Evolutionary conservation across 2,329 filamentous ascomycete species (phyloP).

Genomic region (Tolypocladium album): DNA sequence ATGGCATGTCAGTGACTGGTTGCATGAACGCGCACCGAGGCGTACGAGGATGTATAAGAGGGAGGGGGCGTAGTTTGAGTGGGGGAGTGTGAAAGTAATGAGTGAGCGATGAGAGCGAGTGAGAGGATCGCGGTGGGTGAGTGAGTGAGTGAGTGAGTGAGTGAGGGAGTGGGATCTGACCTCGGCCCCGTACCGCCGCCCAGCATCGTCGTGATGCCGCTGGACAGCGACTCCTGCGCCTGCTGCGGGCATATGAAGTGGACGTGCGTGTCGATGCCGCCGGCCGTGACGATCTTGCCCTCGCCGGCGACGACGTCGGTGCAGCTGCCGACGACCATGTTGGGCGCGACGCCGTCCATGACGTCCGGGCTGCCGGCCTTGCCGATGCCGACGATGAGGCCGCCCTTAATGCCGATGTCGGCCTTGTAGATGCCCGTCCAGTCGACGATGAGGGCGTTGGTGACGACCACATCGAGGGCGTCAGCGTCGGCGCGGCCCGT

Average conservation of each 20-base stretch:
- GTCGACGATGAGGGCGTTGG: conserved; percentile 83
- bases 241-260: conserved; percentile 96
- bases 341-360: conserved; percentile 74
- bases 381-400: conserved; percentile 77
- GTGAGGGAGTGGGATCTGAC: conserved; percentile 25
- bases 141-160: too few species aligned
- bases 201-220: conserved; percentile 82
- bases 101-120: neutral
- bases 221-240: conserved; percentile 68
- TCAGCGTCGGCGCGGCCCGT: conserved; percentile 63
- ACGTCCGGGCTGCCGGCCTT: conserved; percentile 97
- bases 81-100: neutral
- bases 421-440: conserved; percentile 93
- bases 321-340: conserved; percentile 74
- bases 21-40: neutral
- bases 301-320: conserved; percentile 91
- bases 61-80: too few species aligned
- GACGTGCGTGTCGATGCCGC: conserved; percentile 82
- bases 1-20: neutral
- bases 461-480: conserved; percentile 74
- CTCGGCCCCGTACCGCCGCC: conserved; percentile 89
- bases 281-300: conserved; percentile 81
- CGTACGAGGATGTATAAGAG: neutral
- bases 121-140: neutral
- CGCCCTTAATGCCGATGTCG: conserved; percentile 86